Base-by-base conservation (phyloP, 306 rosid species). In the Herpetospermum pedunculosum region DNA sequence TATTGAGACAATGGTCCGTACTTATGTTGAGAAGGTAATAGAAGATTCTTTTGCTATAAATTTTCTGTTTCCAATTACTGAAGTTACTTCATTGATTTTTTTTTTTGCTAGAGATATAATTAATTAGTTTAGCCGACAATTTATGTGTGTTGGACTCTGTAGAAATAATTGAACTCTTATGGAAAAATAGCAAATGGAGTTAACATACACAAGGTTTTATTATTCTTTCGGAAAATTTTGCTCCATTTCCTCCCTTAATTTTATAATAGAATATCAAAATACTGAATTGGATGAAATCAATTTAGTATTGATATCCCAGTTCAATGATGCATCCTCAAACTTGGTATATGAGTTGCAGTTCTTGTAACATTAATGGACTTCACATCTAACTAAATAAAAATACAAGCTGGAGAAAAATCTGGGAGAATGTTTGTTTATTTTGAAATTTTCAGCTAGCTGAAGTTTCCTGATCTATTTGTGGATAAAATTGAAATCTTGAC, bases 1-100 rank as follows among this genome's bases (percentile, higher is more conserved):
- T 53, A 91, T 91, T 75, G 97, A 91, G 81, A 80, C 54, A 81
- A 85, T 88, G 92, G 87, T 91, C 71, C 88, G 75, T 59, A 82
- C 94, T 49, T 88, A 88, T 71, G 85, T 88, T 75, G 88, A 78
- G 58, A 88, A 91, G 95, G 94, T 91, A 87, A 71, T 14, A 16
- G 15, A n/a, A 44, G 25, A 6, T 12, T 59, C 43, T 43, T 74
- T 23, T 5, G 0, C 65, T 11, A 40, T 12, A 38, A 10, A 40
- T 0, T 14, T 40, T 67, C 29, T 21, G 52, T 41, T 67, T 12
- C 19, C 52, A 40, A 14, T 38, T 67, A 67, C 18, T 23, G 52
- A 21, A 23, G 12, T 40, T 67, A 21, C 32, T 37, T n/a, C 41
- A 9, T 15, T 60, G 41, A 32, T 30, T 12, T 1, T 59, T 60